Base-by-base conservation (phyloP, 352 stramenopile species). In the Pythium oligandrum region DNA sequence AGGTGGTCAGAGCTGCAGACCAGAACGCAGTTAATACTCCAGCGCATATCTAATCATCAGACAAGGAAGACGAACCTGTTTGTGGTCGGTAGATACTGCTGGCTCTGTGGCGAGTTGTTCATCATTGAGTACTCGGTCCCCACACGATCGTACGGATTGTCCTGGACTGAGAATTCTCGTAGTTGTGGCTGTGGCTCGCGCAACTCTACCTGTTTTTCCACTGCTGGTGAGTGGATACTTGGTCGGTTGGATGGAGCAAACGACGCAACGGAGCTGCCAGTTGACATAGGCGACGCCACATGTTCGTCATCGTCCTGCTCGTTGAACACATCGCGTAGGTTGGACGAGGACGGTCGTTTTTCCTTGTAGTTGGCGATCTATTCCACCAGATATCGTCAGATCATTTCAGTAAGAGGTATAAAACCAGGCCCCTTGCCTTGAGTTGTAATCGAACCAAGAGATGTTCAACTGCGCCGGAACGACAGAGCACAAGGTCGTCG, bases 381-480 rank as follows among this genome's bases (percentile, higher is more conserved):
- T 31, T 55, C 31, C 62, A 10, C 50, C 57, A 66, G 4, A 48
- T 26, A 26, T 8, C 6, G 1, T 11, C 31, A 33, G 3, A 10
- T 17, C 9, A 44, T 12, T 4, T 46, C 26, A 45, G 33, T 9
- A 44, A 5, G 7, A 35, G 32, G n/a, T 39, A 12, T 3, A 42
- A 8, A 2, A 33, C 34, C 4, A 11, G 2, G 30, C 6, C 4
- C 31, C 48, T 5, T 60, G 96, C 90, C 63, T 97, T 97, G 45
- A 95, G 72, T 60, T 98, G 86, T 36, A 98, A 60, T 50, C 78
- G 78, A 37, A 96, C 80, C 8, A 98, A 70, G n/a, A 98, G 65
- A 35, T 94, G 70, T 60, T 98, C 93, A 12, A 98, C 85, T 0
- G 83, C 88, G 3, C 86, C 90, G 1, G 89, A 68, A 39, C 88